Evolutionary conservation across 2,329 filamentous ascomycete species (phyloP), one percentile per base, ranked within the genome.

Genomic region (Arthroderma sp.): DNA sequence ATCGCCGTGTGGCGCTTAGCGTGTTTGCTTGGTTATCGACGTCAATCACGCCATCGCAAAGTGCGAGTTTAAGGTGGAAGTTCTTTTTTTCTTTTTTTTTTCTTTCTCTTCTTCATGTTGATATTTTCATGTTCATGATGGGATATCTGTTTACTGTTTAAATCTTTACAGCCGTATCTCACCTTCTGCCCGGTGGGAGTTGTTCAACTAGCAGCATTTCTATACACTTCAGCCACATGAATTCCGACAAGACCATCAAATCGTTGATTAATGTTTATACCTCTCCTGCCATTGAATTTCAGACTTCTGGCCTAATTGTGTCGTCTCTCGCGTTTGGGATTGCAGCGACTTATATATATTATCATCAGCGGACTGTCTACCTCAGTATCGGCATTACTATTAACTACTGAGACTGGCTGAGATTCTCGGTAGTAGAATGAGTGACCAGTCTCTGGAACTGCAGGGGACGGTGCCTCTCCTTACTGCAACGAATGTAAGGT

Each of bases 401-500:
- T 6, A 6, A 29, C 8, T 8, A 9, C 10, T 8, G 10, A 15
- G 11, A 36, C 5, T 8, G 22, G 4, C 33, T 42, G 6, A 22
- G 4, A 6, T 36, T 29, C 32, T 30, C 37, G 33, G 11, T n/a
- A 36, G 6, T 22, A 45, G 15, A 11, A 49, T 46, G 47, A 46
- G 27, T 27, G 34, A 28, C 10, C 30, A 15, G 10, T 38, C 47
- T 15, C 28, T 33, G 5, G 33, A 38, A 15, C 36, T 11, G 10
- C 22, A 31, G 29, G 40, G 33, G 32, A 40, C 22, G 10, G 37
- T 43, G 15, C 44, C 45, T 4, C 53, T 70, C 28, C 55, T 70
- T 52, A 58, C 62, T 28, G 64, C 67, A 22, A 53, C 65, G 47
- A 58, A 66, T 50, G 61, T 58, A 11, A 56, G 60, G 33, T 61